These are phyloP conservation scores for Pisolithus sp. DNA, from an alignment of 768 basidiomycete species.

Conservation along the genomic window DNA sequence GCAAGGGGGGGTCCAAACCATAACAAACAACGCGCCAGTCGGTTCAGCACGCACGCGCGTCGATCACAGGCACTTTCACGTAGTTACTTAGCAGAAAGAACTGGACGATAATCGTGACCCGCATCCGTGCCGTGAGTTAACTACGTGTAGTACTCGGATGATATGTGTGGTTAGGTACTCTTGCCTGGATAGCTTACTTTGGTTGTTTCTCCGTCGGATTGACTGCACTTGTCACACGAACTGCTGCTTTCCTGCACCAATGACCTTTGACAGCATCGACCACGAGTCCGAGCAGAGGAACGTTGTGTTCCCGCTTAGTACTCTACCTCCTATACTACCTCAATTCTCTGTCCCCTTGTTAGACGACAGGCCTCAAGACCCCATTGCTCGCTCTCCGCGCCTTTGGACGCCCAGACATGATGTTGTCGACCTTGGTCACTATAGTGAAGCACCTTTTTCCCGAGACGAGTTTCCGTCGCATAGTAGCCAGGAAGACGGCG, in stretches of 20 bases:
- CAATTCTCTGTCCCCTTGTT: slow-evolving; percentile 61
- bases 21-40: neutral
- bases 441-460: neutral
- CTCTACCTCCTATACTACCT: slow-evolving; percentile 36
- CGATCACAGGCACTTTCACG: too few relatives aligned
- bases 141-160: too few relatives aligned
- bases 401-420: neutral
- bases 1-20: neutral
- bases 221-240: too few relatives aligned
- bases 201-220: too few relatives aligned
- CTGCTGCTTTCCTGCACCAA: neutral
- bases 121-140: too few relatives aligned
- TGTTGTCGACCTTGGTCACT: neutral
- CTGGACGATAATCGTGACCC: too few relatives aligned
- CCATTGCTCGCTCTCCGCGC: slow-evolving; percentile 58
- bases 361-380: slow-evolving; percentile 70
- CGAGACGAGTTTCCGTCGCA: neutral
- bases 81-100: too few relatives aligned
- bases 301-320: slow-evolving; percentile 13
- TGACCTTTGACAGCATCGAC: neutral
- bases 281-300: slow-evolving; percentile 1
- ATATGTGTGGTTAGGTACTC: too few relatives aligned
- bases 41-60: too few relatives aligned
- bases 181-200: too few relatives aligned
- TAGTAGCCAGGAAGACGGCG: neutral